Base-by-base conservation (phyloP, 345 rosid species). In the Boechera retrofracta region DNA sequence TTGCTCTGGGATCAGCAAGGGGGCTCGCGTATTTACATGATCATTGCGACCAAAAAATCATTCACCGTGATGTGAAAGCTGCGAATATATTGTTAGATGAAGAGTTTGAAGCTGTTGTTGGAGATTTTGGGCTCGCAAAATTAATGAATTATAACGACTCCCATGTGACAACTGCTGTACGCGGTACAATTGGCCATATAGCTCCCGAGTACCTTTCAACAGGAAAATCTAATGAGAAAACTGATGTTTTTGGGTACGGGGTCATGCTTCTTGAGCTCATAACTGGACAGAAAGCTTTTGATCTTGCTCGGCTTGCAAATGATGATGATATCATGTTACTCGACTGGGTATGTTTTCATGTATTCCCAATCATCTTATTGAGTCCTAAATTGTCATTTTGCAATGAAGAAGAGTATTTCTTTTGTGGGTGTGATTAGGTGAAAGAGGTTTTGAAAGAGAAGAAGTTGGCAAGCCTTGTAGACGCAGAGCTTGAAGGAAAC, bases 211-310 rank as follows among this genome's bases (percentile, higher is more conserved):
- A 94, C 82, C 92, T 94, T 48, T 90, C 97, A 9, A 89, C 96
- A 5, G 98, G 97, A 63, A 87, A 88, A 84, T 90, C 98, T 9
- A 85, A 94, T 0, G 98, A 94, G 86, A 94, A 90, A 84, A 94
- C 94, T n/a, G 98, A 94, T 82, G 98, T 94, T 61, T 94, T 94
- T 71, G 98, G 97, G 36, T 94, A 92, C n/a, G 97, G 97, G 2
- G 91, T 92, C 67, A 92, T 89, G 98, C 98, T 94, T 87, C 97
- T 94, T 26, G 98, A 94, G 78, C 92, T 94, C 63, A 89, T 94
- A 59, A 92, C 96, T 18, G 98, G 98, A 71, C 98, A 92, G 75
- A 87, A 91, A 79, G 98, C 98, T 62, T 90, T 90, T 7, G 97
- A 94, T 84, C 94, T 94, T 78, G 97, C 97, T 83, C 90, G 98